Evolutionary conservation across 768 basidiomycete species (phyloP).

Genomic region (Leccinum rimulosum): DNA sequence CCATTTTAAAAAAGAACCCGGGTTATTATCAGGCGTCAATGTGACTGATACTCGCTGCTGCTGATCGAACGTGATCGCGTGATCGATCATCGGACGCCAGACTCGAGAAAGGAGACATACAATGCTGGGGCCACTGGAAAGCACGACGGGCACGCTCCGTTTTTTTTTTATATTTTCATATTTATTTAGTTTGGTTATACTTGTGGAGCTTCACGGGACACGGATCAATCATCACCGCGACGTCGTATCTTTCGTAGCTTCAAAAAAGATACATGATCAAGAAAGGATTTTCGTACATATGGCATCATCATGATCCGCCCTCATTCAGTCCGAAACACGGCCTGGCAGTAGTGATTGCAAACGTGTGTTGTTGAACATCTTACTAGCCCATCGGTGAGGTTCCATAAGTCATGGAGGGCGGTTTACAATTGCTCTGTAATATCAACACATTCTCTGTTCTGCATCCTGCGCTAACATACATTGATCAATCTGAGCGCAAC

Average conservation of each 20-base stretch:
- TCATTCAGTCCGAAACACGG: not conserved
- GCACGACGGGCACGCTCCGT: no score
- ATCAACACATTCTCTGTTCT: not conserved
- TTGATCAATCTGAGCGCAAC: not conserved
- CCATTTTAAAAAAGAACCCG: no score
- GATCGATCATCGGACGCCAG: no score
- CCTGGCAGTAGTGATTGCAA: not conserved
- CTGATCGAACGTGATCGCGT: no score
- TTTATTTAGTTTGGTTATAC: no score
- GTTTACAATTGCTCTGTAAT: not conserved
- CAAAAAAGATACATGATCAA: no score
- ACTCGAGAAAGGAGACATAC: no score
- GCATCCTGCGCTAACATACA: not conserved
- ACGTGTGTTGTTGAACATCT: no score
- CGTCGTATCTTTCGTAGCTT: not conserved
- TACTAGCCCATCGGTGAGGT: not conserved
- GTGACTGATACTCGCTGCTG: no score
- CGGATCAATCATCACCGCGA: not conserved
- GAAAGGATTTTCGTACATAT: not conserved
- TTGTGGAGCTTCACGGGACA: not conserved
- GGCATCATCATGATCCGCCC: not conserved
- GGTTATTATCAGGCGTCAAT: no score
- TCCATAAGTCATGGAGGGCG: not conserved
- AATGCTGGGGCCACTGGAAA: no score
- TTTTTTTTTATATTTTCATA: no score